Conservation (phyloP, 495 filamentous ascomycete genomes). For the Penicillium argentinense region DNA sequence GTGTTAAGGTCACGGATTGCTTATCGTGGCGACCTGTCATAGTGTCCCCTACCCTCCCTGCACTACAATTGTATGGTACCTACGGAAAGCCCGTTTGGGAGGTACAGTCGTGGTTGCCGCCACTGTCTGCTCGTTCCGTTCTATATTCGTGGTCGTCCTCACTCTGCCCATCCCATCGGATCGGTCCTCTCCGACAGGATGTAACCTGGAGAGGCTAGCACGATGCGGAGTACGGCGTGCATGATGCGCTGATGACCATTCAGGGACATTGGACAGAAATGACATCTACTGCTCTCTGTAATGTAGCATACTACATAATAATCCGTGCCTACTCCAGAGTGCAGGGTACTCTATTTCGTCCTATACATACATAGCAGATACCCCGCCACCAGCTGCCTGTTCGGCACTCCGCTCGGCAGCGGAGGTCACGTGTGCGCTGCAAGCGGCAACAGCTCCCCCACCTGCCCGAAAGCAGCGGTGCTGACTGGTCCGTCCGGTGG, state of each 20-base stretch:
- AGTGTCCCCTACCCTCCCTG: too few species aligned
- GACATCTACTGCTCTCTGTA: background rate
- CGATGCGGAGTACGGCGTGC: slow-evolving; percentile 7
- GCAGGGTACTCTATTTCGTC: too few species aligned
- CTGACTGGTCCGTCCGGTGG: too few species aligned
- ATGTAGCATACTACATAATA: background rate
- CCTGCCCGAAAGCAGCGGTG: too few species aligned
- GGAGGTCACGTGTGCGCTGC: slow-evolving; percentile 23
- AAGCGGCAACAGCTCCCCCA: too few species aligned
- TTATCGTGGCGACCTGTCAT: slow-evolving; percentile 33
- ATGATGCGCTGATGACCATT: slow-evolving; percentile 4
- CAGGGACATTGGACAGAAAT: background rate
- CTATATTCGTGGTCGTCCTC: slow-evolving; percentile 4
- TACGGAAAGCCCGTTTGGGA: too few species aligned
- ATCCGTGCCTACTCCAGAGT: too few species aligned
- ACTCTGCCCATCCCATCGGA: slow-evolving; percentile 11
- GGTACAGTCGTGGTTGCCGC: too few species aligned
- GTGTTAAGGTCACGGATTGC: slow-evolving; percentile 42
- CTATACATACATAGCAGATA: too few species aligned
- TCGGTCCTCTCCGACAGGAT: slow-evolving; percentile 32
- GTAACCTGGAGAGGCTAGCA: background rate
- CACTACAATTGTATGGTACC: too few species aligned
- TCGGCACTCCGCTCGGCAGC: too few species aligned
- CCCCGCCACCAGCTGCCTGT: slow-evolving; percentile 20
- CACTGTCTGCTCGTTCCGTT: slow-evolving; percentile 7